A percentile compares a stretch with the other conserved stretches of the same genome.
phyloP scores from a whole-genome alignment of 108 stramenopile species.

The Epithemia pelagica region DNA sequence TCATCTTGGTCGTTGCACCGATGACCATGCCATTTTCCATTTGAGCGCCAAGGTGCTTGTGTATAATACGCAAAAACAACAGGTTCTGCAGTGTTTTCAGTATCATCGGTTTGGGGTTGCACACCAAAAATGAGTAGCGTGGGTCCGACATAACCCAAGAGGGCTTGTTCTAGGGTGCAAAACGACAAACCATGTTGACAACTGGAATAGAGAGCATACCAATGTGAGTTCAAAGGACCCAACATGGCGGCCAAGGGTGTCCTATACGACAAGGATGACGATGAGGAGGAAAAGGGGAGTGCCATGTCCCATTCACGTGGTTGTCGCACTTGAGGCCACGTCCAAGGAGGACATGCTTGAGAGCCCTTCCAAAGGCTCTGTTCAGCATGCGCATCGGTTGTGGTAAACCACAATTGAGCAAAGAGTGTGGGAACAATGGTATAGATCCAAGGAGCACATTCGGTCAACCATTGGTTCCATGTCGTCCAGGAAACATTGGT shows the following conservation, averaged over 20 bases:
- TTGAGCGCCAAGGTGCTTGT: conserved; percentile 21
- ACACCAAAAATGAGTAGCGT: conserved; percentile 22
- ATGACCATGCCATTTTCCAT: conserved; percentile 13
- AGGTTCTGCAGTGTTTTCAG: neutral
- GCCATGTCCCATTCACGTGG: neutral
- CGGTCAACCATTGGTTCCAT: neutral
- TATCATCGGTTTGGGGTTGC: neutral
- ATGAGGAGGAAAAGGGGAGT: neutral
- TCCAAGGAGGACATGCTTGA: no score
- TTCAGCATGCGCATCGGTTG: neutral
- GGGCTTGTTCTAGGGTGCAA: conserved; percentile 16
- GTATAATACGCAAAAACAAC: conserved; percentile 24
- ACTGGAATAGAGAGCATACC: conserved; percentile 21
- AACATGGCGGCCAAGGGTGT: conserved; percentile 5
- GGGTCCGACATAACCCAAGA: conserved; percentile 23
- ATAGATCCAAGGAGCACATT: conserved; percentile 4
- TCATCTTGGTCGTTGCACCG: neutral
- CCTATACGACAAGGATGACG: neutral
- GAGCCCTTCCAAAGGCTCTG: neutral
- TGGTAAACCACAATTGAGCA: neutral
- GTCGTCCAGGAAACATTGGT: neutral
- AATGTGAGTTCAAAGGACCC: neutral
- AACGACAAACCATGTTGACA: conserved; percentile 25
- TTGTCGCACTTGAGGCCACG: neutral
- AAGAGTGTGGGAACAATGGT: neutral